These are phyloP conservation scores for Colletotrichum magnum DNA, from an alignment of 2,329 filamentous ascomycete genomes.

Conservation along the genomic window DNA sequence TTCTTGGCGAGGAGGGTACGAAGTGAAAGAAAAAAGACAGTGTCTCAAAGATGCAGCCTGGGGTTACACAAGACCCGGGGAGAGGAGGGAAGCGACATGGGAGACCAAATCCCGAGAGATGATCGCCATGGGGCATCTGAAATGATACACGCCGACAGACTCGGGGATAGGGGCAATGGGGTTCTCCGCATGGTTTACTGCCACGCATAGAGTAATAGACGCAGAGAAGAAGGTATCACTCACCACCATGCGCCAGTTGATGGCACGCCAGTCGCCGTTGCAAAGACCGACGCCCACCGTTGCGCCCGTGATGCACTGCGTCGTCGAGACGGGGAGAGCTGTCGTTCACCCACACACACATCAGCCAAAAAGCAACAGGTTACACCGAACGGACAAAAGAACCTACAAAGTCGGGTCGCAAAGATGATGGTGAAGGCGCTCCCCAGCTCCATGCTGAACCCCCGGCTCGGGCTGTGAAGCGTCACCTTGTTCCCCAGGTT, in stretches of 20 bases:
- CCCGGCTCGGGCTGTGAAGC: slow-evolving; percentile 66
- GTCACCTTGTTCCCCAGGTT: slow-evolving; percentile 74
- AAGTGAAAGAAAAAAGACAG: too few relatives aligned
- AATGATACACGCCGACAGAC: too few relatives aligned
- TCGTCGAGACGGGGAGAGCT: slow-evolving; percentile 74
- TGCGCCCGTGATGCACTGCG: slow-evolving; percentile 74
- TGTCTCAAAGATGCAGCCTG: neutral
- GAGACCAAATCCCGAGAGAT: too few relatives aligned
- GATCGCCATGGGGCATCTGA: too few relatives aligned
- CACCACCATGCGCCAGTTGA: slow-evolving; percentile 73
- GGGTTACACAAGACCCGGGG: neutral
- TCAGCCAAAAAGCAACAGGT: neutral
- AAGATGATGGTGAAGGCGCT: slow-evolving; percentile 16
- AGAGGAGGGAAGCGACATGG: too few relatives aligned
- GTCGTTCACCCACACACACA: neutral
- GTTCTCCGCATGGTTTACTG: too few relatives aligned
- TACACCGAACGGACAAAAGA: slow-evolving; percentile 21
- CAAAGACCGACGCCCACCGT: slow-evolving; percentile 75
- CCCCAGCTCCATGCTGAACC: slow-evolving; percentile 69
- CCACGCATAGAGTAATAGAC: too few relatives aligned
- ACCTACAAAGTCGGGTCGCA: slow-evolving; percentile 26
- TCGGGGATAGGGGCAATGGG: too few relatives aligned
- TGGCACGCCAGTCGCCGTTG: slow-evolving; percentile 69
- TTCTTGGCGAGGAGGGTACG: neutral
- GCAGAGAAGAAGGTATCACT: neutral